A percentile compares a stretch with the other conserved stretches of the same genome.
Conservation (phyloP, 345 rosid genomes). For the Abelmoschus esculentus region DNA sequence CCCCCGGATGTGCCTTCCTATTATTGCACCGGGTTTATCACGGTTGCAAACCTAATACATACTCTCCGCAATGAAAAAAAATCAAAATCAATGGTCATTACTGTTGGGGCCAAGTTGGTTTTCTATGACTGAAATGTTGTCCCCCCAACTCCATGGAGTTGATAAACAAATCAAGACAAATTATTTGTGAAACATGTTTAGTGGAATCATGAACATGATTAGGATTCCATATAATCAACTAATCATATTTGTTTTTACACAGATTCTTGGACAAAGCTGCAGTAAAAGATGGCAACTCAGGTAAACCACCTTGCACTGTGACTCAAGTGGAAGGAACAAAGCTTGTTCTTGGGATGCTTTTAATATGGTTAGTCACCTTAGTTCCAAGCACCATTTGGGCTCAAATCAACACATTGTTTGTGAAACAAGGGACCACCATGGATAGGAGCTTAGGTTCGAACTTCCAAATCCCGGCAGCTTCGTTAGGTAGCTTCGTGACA, state of each 20-base stretch:
- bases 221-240: background rate
- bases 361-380: constrained; percentile 71
- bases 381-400: constrained; percentile 87
- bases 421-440: constrained; percentile 85
- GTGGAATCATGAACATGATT: constrained; percentile 12
- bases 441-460: constrained; percentile 45
- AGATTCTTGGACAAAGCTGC: constrained; percentile 94
- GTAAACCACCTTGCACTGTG: constrained; percentile 50
- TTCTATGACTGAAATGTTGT: constrained; percentile 6
- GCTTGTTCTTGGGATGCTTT: constrained; percentile 59
- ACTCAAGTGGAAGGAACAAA: constrained; percentile 80
- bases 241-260: background rate
- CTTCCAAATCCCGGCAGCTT: constrained; percentile 80
- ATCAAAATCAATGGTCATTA: background rate
- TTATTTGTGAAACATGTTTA: constrained; percentile 10
- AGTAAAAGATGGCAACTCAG: constrained; percentile 29
- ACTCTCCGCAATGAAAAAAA: background rate
- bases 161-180: constrained; percentile 6
- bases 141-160: constrained; percentile 11
- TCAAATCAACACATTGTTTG: constrained; percentile 82
- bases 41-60: background rate
- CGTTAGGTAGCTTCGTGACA: constrained; percentile 69
- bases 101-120: constrained; percentile 15
- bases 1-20: background rate
- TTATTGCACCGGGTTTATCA: background rate